phyloP scores from a whole-genome alignment of 2,329 filamentous ascomycete genomes.

The Sordariomycetes sp. region DNA sequence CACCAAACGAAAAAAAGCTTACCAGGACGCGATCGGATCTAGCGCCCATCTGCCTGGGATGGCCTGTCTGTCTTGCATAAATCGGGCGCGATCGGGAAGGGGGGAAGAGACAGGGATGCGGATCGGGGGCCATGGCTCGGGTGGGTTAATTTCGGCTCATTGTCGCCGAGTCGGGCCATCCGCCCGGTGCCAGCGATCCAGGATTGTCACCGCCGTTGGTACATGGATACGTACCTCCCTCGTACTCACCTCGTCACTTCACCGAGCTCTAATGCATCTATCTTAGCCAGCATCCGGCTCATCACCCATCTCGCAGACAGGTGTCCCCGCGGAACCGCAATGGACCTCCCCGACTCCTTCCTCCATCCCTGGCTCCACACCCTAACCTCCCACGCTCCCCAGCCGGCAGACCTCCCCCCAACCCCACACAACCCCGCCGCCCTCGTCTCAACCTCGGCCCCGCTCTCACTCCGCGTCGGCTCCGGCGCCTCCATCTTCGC shows the following conservation, averaged over 20 bases:
- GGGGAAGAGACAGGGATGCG: background rate
- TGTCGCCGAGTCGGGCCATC: background rate
- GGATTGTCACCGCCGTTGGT: no score
- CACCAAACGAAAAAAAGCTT: background rate
- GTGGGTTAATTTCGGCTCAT: background rate
- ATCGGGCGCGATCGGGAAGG: background rate
- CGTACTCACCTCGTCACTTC: no score
- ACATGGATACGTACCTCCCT: no score
- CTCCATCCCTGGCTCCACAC: constrained; percentile 1
- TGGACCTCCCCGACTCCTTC: constrained; percentile 3
- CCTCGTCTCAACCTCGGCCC: constrained; percentile 33
- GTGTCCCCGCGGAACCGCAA: background rate
- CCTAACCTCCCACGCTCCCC: constrained; percentile 12
- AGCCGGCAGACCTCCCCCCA: constrained; percentile 30
- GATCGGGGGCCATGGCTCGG: background rate
- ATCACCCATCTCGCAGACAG: background rate
- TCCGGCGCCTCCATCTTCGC: constrained; percentile 44
- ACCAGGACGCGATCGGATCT: background rate
- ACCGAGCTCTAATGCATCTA: background rate
- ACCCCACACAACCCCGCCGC: constrained; percentile 30
- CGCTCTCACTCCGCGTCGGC: constrained; percentile 36
- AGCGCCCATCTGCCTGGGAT: background rate
- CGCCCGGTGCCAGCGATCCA: no score
- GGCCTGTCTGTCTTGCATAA: background rate
- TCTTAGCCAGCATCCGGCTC: background rate